Evolutionary conservation across 495 filamentous ascomycete species (phyloP).

Genomic region (Annulohypoxylon moriforme): DNA sequence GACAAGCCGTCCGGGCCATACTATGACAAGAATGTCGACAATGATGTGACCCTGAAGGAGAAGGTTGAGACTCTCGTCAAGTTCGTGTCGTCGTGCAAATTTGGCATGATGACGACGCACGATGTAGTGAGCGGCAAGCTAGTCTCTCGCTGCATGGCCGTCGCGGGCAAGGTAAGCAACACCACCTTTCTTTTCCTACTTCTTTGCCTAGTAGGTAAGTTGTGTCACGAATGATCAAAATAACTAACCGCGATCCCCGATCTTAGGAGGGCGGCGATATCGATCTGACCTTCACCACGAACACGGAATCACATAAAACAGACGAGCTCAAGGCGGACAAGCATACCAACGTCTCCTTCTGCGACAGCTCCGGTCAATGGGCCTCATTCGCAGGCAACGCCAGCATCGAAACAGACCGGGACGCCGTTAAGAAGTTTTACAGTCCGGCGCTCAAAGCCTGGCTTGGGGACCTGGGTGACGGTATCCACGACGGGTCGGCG

Average conservation of each 20-base stretch:
- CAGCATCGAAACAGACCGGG: slow-evolving; percentile 73
- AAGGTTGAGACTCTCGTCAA: slow-evolving; percentile 80
- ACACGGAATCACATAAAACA: slow-evolving; percentile 92
- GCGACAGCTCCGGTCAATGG: slow-evolving; percentile 75
- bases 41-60: slow-evolving; percentile 70
- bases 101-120: slow-evolving; percentile 79
- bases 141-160: slow-evolving; percentile 87
- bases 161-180: slow-evolving; percentile 78
- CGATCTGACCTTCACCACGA: slow-evolving; percentile 93
- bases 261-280: slow-evolving; percentile 77
- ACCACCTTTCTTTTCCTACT: neutral
- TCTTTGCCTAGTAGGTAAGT: neutral
- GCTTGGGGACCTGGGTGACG: slow-evolving; percentile 92
- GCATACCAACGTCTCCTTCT: slow-evolving; percentile 87
- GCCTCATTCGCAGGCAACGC: slow-evolving; percentile 84
- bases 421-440: slow-evolving; percentile 80
- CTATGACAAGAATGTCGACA: slow-evolving; percentile 75
- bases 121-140: slow-evolving; percentile 69
- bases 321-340: slow-evolving; percentile 80
- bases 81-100: slow-evolving; percentile 79
- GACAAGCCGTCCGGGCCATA: slow-evolving; percentile 78
- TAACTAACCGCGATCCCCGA: slow-evolving; percentile 6
- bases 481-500: slow-evolving; percentile 82
- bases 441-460: slow-evolving; percentile 80
- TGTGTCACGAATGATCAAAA: neutral